phyloP scores from a whole-genome alignment of 805 yeast genomes.

The Saturnispora diversa region DNA sequence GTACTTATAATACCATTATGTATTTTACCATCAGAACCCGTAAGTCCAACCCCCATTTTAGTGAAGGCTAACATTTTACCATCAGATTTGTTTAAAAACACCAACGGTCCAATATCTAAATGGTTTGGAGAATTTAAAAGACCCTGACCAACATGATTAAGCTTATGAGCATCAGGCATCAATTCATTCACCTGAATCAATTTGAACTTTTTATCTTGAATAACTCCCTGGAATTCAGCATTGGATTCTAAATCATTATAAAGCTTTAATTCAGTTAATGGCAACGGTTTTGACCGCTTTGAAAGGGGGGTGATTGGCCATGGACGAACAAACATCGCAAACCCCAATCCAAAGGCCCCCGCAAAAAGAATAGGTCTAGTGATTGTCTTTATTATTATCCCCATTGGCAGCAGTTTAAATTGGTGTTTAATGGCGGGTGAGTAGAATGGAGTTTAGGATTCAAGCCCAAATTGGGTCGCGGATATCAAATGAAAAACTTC shows the following conservation, averaged over 20 bases:
- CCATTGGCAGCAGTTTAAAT: background rate
- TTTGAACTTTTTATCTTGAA: conserved; percentile 21
- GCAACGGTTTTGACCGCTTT: conserved; percentile 10
- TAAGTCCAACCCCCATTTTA: conserved; percentile 55
- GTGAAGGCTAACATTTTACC: conserved; percentile 57
- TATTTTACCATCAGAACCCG: conserved; percentile 63
- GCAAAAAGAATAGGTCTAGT: conserved; percentile 14
- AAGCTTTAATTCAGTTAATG: conserved; percentile 9
- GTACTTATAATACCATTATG: conserved; percentile 80
- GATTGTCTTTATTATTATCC: conserved; percentile 1
- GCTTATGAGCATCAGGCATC: conserved; percentile 52
- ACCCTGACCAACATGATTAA: conserved; percentile 65
- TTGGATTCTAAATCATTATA: conserved; percentile 1
- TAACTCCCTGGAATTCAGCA: background rate
- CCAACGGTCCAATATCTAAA: conserved; percentile 68
- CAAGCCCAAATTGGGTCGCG: no score
- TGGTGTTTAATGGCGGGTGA: background rate
- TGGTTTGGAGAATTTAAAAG: conserved; percentile 58
- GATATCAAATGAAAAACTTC: no score
- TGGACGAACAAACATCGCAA: conserved; percentile 25
- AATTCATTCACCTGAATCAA: conserved; percentile 32
- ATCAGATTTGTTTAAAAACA: conserved; percentile 42
- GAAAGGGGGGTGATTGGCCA: conserved; percentile 24
- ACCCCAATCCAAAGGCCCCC: conserved; percentile 24
- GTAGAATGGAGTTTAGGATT: background rate